Evolutionary conservation across 768 basidiomycete genomes (phyloP), one percentile per base, ranked within the genome.

Genomic region (Neoboletus brunneissimus): DNA sequence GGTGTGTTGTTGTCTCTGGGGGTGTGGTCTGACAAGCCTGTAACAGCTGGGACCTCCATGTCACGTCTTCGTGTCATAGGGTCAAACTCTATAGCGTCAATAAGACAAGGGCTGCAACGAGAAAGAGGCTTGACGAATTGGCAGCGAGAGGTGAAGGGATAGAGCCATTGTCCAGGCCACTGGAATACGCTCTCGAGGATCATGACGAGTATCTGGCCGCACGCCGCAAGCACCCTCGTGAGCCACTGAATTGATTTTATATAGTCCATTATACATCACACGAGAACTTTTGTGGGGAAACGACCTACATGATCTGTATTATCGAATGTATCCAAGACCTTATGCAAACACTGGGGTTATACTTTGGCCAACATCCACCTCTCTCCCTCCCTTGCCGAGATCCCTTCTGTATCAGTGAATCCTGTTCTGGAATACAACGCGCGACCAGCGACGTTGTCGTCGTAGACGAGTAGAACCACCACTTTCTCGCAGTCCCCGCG

Each of bases 31-130:
- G 44, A 27, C 27, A 35, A 22, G n/a, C 11, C 15, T 23, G 16
- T 27, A 5, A 32, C 63, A 81, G 78, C 65, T 79, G 79, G 79
- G 79, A 78, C 54, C 70, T 79, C 29, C 81, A 82, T 55, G 80
- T 82, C 44, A 81, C 81, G 0, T 81, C 80, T 15, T 81, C 80
- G 1, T 75, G 71, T 55, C 81, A 82, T 54, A 77, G 81, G 27
- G 78, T 84, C 72, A 81, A 81, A 64, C 44, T 84, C 2, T 82
- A 80, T 68, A 79, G 79, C 60, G 78, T 84, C 53, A 82, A 81
- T 64, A 73, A 56, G 48, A 65, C 75, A 3, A 70, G 65, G 46
- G 73, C 76, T 1, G 75, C 71, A 16, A 81, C 82, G 3, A 74
- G 72, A n/a, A 60, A 64, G 54, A 73, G 81, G 27, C 66, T 82